Evolutionary conservation across 495 filamentous ascomycete genomes (phyloP).

Genomic region (Cercophora scortea): DNA sequence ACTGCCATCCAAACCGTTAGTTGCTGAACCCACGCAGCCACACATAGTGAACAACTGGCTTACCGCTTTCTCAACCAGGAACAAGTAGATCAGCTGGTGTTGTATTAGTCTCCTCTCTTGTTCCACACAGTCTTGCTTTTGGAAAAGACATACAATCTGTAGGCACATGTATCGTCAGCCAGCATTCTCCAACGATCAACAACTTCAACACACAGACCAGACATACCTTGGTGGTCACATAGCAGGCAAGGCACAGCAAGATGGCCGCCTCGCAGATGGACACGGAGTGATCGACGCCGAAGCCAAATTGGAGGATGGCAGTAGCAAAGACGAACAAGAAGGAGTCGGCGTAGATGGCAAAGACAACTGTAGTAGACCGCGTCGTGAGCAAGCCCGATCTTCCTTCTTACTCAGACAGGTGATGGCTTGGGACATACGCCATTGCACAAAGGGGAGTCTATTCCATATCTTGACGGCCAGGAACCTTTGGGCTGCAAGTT

Average conservation of each 20-base stretch:
- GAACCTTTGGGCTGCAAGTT: constrained; percentile 24
- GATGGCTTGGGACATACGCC: constrained; percentile 29
- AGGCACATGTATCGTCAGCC: not conserved
- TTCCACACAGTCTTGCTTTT: too few species aligned
- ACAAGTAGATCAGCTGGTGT: constrained; percentile 43
- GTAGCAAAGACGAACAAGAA: constrained; percentile 43
- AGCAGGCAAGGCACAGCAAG: constrained; percentile 41
- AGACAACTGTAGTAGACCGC: constrained; percentile 29
- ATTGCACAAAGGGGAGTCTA: constrained; percentile 36
- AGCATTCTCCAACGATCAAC: not conserved
- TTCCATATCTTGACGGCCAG: constrained; percentile 33
- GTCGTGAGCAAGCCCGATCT: not conserved
- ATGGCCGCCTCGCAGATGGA: constrained; percentile 41
- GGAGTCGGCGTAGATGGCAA: constrained; percentile 44
- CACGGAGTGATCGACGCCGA: constrained; percentile 34
- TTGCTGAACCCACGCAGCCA: too few species aligned
- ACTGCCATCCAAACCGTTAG: constrained; percentile 21
- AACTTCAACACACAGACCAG: not conserved
- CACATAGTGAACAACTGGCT: not conserved
- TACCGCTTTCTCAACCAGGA: constrained; percentile 48
- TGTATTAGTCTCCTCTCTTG: not conserved
- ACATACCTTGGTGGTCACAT: constrained; percentile 46
- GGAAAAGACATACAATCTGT: constrained; percentile 31
- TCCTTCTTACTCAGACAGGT: too few species aligned
- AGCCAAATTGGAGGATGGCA: constrained; percentile 39